Evolutionary conservation across 345 rosid genomes (phyloP), one percentile per base, ranked within the genome.

Genomic region (Lepidium sativum): DNA sequence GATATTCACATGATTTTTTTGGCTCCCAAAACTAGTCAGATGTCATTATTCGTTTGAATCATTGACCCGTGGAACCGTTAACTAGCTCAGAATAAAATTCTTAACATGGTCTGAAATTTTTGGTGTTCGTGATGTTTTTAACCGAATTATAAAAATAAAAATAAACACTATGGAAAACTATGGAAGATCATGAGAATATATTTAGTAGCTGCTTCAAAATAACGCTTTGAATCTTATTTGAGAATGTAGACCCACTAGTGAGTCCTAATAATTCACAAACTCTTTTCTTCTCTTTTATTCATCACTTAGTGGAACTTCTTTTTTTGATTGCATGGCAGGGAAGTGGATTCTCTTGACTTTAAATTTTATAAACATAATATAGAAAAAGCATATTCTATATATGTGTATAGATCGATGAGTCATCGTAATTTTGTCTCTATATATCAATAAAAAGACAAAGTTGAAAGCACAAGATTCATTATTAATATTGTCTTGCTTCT

Each of bases 331-430:
- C 74, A 23, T 65, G 59, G 68, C 79, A 65, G 25, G 34, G 58
- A 77, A 79, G 81, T 82, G 78, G 83, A 65, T 60, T 79, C 69
- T 69, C 69, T 69, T 73, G 82, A 80, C 80, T 83, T 80, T 75
- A 62, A 76, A 60, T 79, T 73, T 68, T 72, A 78, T 70, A 73
- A 14, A 54, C 44, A 18, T n/a, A 43, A 33, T 49, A 65, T 10
- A n/a, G 15, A 1, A 32, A 65, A 41, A 33, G 16, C 6, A 11
- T 14, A 66, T 29, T 27, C 31, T 33, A 9, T 56, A 8, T 12
- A 11, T 49, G 0, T 8, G 8, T 66, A 34, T 67, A 33, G 70
- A 71, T 72, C 54, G 73, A 64, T 67, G 61, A 72, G 80, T 39
- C 39, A 44, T 54, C 37, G 54, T 34, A 80, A 77, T 70, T 65